Conservation (phyloP, 2,329 filamentous ascomycete genomes). For the Cladobotryum protrusum region DNA sequence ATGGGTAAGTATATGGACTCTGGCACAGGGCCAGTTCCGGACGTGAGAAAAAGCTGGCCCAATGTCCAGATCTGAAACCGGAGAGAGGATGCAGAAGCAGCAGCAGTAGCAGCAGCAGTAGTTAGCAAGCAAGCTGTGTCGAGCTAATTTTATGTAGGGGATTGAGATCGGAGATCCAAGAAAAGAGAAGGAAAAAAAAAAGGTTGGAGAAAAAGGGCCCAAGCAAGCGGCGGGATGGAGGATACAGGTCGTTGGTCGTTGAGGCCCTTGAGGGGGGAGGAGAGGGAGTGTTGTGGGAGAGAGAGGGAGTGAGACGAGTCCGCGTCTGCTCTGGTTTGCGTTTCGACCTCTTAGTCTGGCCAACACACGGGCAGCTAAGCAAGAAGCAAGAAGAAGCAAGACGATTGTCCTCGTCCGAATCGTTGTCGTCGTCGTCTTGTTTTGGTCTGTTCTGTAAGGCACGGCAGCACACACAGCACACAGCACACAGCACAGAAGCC, state of each 20-base stretch:
- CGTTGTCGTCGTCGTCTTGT: no score
- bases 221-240: background rate
- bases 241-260: no score
- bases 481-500: conserved; percentile 3
- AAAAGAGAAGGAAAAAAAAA: background rate
- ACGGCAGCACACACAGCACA: background rate
- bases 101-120: background rate
- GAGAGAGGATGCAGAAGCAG: conserved; percentile 3
- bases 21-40: conserved; percentile 13
- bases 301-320: no score
- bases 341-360: background rate
- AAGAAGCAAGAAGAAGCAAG: no score
- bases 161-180: background rate
- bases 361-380: background rate
- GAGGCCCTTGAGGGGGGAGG: no score
- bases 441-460: conserved; percentile 4
- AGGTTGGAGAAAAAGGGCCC: background rate
- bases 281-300: no score
- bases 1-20: background rate
- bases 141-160: background rate
- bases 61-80: background rate
- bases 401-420: no score
- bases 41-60: background rate
- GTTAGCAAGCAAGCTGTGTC: background rate
- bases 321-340: no score